These are phyloP conservation scores for Plicaturopsis crispa DNA, from an alignment of 768 basidiomycete genomes.

Conservation along the genomic window DNA sequence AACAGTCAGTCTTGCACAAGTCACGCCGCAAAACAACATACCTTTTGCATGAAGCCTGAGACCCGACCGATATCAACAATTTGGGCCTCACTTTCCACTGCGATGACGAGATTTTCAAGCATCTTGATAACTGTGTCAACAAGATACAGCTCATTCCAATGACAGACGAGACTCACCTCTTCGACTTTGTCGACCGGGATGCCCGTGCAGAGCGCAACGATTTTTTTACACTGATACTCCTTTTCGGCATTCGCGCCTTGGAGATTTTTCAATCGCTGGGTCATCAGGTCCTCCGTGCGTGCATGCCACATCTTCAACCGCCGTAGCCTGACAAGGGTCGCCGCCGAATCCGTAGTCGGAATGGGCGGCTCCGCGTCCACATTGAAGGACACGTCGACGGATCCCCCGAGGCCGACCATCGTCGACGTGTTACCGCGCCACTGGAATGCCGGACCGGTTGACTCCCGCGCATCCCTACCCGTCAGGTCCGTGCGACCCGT, in stretches of 20 bases:
- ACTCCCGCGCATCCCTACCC: constrained; percentile 27
- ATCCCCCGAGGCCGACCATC: constrained; percentile 55
- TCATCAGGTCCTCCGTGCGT: constrained; percentile 69
- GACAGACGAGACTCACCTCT: constrained; percentile 49
- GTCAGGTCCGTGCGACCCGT: constrained; percentile 60
- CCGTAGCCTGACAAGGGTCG: constrained; percentile 62
- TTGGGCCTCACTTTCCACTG: constrained; percentile 82
- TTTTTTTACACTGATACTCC: constrained; percentile 86
- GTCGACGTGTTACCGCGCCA: constrained; percentile 63
- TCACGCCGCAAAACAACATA: constrained; percentile 19
- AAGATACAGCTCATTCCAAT: constrained; percentile 10
- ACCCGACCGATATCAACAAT: constrained; percentile 79
- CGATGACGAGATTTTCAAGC: constrained; percentile 78
- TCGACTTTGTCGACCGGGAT: constrained; percentile 86
- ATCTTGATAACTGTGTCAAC: constrained; percentile 45
- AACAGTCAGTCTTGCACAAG: constrained; percentile 15
- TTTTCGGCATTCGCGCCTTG: constrained; percentile 82
- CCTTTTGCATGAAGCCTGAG: constrained; percentile 90
- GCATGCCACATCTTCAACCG: constrained; percentile 80
- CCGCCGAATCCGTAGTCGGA: constrained; percentile 49
- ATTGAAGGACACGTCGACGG: constrained; percentile 53
- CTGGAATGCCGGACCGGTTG: constrained; percentile 59
- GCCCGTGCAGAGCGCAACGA: constrained; percentile 84
- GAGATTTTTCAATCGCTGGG: constrained; percentile 57
- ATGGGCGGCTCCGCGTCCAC: constrained; percentile 70